Evolutionary conservation across 129 eudicot species (phyloP).

Genomic region (Mikania micrantha): DNA sequence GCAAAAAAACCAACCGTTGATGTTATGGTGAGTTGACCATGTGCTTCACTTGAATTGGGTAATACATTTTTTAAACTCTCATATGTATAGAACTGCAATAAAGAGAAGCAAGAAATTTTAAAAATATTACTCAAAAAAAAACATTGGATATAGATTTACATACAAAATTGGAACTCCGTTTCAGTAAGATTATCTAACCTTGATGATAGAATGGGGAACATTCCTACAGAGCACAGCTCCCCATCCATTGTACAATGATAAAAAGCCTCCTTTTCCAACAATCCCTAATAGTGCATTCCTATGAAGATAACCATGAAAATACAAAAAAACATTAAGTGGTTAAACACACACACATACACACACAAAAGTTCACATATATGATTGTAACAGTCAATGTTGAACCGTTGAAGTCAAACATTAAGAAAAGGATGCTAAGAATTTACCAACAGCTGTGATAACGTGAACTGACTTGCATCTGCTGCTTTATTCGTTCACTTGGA

Average conservation of each 20-base stretch:
- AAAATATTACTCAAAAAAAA: background rate
- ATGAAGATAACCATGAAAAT: background rate
- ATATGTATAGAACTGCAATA: conserved; percentile 78
- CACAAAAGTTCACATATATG: background rate
- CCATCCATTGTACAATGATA: conserved; percentile 92
- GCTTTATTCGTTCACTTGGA: conserved; percentile 94
- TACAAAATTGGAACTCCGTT: background rate
- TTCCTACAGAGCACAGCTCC: conserved; percentile 98
- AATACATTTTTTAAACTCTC: conserved; percentile 72
- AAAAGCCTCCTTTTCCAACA: conserved; percentile 64
- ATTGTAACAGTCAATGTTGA: background rate
- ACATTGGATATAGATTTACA: background rate
- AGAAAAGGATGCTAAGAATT: conserved; percentile 12
- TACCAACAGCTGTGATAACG: conserved; percentile 88
- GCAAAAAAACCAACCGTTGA: conserved; percentile 47
- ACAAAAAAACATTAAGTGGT: background rate
- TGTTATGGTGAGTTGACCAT: conserved; percentile 47
- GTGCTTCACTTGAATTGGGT: conserved; percentile 32
- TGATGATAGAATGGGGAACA: conserved; percentile 89
- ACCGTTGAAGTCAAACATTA: background rate
- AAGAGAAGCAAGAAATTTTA: background rate
- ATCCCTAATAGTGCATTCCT: conserved; percentile 72
- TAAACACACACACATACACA: background rate
- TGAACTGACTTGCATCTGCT: conserved; percentile 96
- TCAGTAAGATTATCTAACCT: conserved; percentile 39